phyloP scores from a whole-genome alignment of 1,284 basidiomycete genomes.

The Apiotrichum mycotoxinovorans region DNA sequence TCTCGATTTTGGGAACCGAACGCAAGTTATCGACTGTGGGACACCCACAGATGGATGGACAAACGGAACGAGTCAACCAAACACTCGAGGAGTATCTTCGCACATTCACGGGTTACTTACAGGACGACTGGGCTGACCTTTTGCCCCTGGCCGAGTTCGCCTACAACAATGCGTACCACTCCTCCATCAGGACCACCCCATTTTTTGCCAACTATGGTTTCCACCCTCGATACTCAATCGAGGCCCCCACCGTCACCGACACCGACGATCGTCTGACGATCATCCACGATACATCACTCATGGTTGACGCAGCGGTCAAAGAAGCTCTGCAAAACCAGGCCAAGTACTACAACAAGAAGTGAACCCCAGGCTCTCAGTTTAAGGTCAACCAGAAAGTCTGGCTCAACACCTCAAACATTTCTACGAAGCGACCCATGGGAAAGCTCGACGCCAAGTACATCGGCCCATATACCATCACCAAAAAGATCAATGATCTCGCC shows the following conservation, averaged over 20 bases:
- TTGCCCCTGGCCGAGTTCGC: conserved; percentile 54
- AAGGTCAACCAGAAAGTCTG: conserved; percentile 46
- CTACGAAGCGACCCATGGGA: conserved; percentile 42
- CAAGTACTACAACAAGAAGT: neutral
- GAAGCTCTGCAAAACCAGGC: neutral
- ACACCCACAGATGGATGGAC: neutral
- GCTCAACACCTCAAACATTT: conserved; percentile 47
- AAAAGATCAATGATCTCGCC: conserved; percentile 9
- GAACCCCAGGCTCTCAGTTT: neutral
- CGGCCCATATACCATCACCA: conserved; percentile 45
- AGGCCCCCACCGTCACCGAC: neutral
- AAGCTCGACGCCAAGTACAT: conserved; percentile 49
- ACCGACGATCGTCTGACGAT: too few species aligned
- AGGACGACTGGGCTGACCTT: conserved; percentile 53
- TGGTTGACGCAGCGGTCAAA: neutral
- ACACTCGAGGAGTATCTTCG: conserved; percentile 9
- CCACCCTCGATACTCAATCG: conserved; percentile 28
- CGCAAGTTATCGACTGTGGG: neutral
- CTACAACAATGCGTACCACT: conserved; percentile 52
- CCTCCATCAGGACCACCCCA: conserved; percentile 48
- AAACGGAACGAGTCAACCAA: neutral
- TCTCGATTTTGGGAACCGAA: neutral
- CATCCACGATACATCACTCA: too few species aligned
- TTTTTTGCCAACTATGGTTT: conserved; percentile 52
- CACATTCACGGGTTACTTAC: conserved; percentile 41